Conservation (phyloP, 2,329 filamentous ascomycete species). For the Paracoccidioides brasiliensis region DNA sequence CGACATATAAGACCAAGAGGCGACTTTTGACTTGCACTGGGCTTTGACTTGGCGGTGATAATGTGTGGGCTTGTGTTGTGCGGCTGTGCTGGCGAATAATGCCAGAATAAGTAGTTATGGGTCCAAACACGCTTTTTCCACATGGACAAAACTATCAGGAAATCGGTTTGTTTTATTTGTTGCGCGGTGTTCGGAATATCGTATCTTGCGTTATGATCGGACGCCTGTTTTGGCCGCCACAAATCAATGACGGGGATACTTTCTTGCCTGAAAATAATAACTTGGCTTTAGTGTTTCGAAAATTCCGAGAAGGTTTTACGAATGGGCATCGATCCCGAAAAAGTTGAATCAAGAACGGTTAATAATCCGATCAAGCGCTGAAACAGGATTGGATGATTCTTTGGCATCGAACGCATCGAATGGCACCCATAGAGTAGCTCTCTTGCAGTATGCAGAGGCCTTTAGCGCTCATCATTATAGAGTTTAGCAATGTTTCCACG, state of each 20-base stretch:
- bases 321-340: not conserved
- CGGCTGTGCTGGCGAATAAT: not conserved
- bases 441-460: not conserved
- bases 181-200: slow-evolving; percentile 10
- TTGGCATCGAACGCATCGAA: slow-evolving; percentile 2
- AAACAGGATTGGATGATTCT: slow-evolving; percentile 1
- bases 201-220: slow-evolving; percentile 3
- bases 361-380: not conserved
- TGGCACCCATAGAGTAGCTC: not conserved
- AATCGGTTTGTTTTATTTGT: slow-evolving; percentile 4
- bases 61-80: not conserved
- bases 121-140: not conserved
- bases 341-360: too few species aligned
- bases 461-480: too few species aligned
- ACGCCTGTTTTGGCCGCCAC: not conserved
- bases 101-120: not conserved
- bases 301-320: not conserved
- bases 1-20: not conserved
- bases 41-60: not conserved
- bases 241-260: not conserved
- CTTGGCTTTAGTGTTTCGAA: not conserved
- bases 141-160: not conserved
- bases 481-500: too few species aligned
- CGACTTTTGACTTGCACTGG: not conserved
- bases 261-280: not conserved